Evolutionary conservation across 148 eudicot genomes (phyloP).

Genomic region (Camellia japonica): DNA sequence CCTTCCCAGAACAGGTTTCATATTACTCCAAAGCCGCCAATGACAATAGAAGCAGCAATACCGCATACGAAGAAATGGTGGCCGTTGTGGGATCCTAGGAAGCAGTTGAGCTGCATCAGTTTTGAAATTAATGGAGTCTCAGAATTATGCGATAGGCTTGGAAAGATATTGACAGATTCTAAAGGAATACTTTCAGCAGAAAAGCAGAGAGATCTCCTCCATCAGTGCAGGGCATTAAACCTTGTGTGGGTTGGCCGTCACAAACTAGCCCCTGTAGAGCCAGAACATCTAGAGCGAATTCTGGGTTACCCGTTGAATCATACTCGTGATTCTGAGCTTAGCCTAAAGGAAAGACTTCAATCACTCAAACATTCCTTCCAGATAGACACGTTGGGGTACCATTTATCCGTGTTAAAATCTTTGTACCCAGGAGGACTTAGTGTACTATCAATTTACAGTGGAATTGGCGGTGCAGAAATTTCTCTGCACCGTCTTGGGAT

Average conservation of each 20-base stretch:
- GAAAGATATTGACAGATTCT: slow-evolving; percentile 42
- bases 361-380: slow-evolving; percentile 69
- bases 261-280: slow-evolving; percentile 64
- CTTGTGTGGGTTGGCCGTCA: slow-evolving; percentile 74
- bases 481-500: slow-evolving; percentile 78
- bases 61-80: slow-evolving; percentile 76
- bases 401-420: slow-evolving; percentile 64
- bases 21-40: slow-evolving; percentile 59
- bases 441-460: slow-evolving; percentile 64
- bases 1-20: slow-evolving; percentile 58
- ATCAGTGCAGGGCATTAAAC: slow-evolving; percentile 54
- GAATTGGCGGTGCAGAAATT: slow-evolving; percentile 87
- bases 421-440: slow-evolving; percentile 62
- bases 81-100: slow-evolving; percentile 92
- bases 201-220: slow-evolving; percentile 56
- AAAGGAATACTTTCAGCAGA: slow-evolving; percentile 56
- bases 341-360: slow-evolving; percentile 51
- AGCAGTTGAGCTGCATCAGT: slow-evolving; percentile 58
- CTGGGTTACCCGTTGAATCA: slow-evolving; percentile 78
- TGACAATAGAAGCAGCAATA: slow-evolving; percentile 69
- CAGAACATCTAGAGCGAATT: slow-evolving; percentile 64
- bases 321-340: slow-evolving; percentile 51
- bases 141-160: slow-evolving; percentile 57
- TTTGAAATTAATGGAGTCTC: slow-evolving; percentile 48
- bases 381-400: slow-evolving; percentile 75